Base-by-base conservation (phyloP, 2,329 filamentous ascomycete species). In the Colletotrichum tamarilloi region DNA sequence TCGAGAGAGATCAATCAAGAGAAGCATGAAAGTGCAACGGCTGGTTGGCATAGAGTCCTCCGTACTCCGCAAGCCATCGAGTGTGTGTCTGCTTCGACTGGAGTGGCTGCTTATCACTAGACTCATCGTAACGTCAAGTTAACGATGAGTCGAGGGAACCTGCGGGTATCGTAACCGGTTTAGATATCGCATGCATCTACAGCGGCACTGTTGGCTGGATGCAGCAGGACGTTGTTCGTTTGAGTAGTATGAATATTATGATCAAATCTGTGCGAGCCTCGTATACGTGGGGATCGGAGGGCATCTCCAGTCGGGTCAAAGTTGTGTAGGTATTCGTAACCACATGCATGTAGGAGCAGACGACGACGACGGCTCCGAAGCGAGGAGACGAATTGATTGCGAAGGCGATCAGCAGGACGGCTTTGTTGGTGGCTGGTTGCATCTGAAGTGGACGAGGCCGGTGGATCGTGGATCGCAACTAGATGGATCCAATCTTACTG, bases 381-480 rank as follows among this genome's bases (percentile, higher is more conserved):
- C 59, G 24, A 28, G 49, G 59, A 62, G 52, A 30, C 5, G 38
- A 22, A 60, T 49, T 71, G 63, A 57, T 67, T 56, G 46, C 56
- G 56, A 67, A 14, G 68, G 52, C 53, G 70, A 73, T 70, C 70
- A 70, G 70, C 67, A 65, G 60, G 65, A 52, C 38, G 62, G 42
- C 26, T 65, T 69, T 62, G 56, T 52, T 57, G 70, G 46, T 64
- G 67, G 49, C 49, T 73, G 67, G 70, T 73, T 32, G 67, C 60
- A 70, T 70, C 26, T 64, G 53, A 56, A 60, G 60, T 64, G 53
- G 53, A 53, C 42, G 67, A 69, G n/a, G 55, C 32, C 24, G 56
- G 70, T 73, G 70, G 70, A 69, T 72, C 66, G 70, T 64, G 70
- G 32, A 73, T 70, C 55, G 55, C 66, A 64, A 42, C 69, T 63